phyloP scores from a whole-genome alignment of 352 stramenopile species.

The Detonula confervacea region DNA sequence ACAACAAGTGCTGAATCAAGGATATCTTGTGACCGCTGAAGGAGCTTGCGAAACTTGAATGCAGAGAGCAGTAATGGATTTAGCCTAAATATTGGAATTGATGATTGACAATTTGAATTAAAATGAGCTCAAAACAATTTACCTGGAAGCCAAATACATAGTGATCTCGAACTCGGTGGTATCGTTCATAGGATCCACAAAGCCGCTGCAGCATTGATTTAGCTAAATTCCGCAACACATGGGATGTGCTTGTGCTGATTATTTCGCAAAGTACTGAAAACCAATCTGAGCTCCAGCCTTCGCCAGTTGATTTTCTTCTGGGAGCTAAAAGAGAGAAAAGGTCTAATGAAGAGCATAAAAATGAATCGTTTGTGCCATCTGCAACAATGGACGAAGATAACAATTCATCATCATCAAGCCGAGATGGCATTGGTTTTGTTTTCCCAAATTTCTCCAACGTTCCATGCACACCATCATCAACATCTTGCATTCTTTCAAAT shows the following conservation, averaged over 20 bases:
- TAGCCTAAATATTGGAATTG: not conserved
- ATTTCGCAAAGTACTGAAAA: constrained; percentile 82
- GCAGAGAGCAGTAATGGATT: not conserved
- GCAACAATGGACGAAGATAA: constrained; percentile 19
- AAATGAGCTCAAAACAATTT: not conserved
- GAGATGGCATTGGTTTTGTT: constrained; percentile 29
- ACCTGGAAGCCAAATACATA: constrained; percentile 78
- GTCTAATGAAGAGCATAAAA: constrained; percentile 55
- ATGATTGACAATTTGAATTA: constrained; percentile 8
- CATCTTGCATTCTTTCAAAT: constrained; percentile 58
- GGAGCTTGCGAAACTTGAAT: constrained; percentile 62
- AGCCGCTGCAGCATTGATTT: constrained; percentile 75
- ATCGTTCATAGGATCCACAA: constrained; percentile 69
- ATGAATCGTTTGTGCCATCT: constrained; percentile 37
- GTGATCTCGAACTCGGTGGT: constrained; percentile 80
- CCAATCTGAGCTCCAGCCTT: constrained; percentile 59
- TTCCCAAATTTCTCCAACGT: constrained; percentile 65
- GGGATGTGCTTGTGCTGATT: constrained; percentile 56
- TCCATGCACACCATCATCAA: constrained; percentile 64
- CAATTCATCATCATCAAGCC: constrained; percentile 27
- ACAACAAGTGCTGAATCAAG: constrained; percentile 66
- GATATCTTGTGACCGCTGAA: constrained; percentile 55
- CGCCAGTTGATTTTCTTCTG: constrained; percentile 32
- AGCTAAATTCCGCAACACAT: constrained; percentile 53
- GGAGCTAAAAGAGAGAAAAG: constrained; percentile 55